Evolutionary conservation across 768 basidiomycete genomes (phyloP), one percentile per base, ranked within the genome.

Genomic region (Termitomyces sp.): DNA sequence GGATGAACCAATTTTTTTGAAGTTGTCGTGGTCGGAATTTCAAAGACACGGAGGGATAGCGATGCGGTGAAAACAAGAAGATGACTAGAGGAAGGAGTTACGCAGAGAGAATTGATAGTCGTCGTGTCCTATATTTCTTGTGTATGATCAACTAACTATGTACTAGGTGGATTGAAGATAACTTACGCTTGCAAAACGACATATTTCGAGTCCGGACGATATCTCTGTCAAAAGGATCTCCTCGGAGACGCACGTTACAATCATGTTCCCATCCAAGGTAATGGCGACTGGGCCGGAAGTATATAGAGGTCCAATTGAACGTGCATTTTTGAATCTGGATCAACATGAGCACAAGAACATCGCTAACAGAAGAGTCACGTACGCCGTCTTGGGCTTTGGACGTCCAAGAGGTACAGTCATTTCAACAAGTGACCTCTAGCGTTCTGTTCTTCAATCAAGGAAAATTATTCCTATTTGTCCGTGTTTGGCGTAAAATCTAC

Each of bases 221-320:
- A 93, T 75, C 59, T 94, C 85, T 18, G 94, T 96, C 46, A 95
- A 71, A 16, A 98, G 66, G 6, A 90, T 86, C 56, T 94, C 86
- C 64, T 95, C 94, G 41, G 82, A 87, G 12, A 98, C 83, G 59
- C 94, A 94, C 35, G 93, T 94, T 49, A 94, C 80, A 31, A 98
- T 77, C 70, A 78, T 85, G 51, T 73, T 76, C 45, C 91, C 94
- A 74, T 98, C 91, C 43, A 73, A 68, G 4, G 91, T 86, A 45
- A 91, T 75, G 11, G 89, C 83, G 25, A 94, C 84, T 15, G 93
- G 89, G 29, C 97, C 97, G 38, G 83, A 83, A 1, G 96, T 98
- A 66, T 97, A 91, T 41, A 96, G 72, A 3, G 95, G 93, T 35
- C 79, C 81, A 50, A 94, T 85, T 12, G 81, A 76, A 50, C 86